Evolutionary conservation across 1,284 basidiomycete genomes (phyloP), one percentile per base, ranked within the genome.

Genomic region (Cutaneotrichosporon curvatum): DNA sequence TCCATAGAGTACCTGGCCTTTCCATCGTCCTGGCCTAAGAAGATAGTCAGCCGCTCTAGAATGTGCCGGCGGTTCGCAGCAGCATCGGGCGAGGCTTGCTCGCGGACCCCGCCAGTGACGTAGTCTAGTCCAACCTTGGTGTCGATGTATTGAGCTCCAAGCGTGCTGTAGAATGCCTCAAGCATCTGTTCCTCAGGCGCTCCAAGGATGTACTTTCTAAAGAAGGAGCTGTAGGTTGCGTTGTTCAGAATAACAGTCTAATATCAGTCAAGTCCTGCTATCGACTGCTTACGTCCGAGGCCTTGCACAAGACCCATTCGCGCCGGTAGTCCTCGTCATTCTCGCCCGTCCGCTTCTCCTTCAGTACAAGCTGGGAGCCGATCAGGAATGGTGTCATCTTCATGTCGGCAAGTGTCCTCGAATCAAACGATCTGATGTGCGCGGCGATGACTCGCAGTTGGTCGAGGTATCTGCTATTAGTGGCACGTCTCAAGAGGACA

Each of bases 31-130:
- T 78, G 77, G 45, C 95, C 85, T 8, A 97, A 75, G 74, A 97
- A 97, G 28, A 98, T 75, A 0, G 90, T 88, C 12, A 95, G 75
- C 21, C 94, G 78, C 70, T 97, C 87, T n/a, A 94, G 72, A 2
- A 94, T 81, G 28, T 89, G 75, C 20, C 53, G 50, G 7, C 41
- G 53, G 5, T 63, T 47, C 2, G 51, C 47, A 2, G 40, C 61
- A 14, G 70, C 60, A 10, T 55, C 37, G 14, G 62, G 51, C 0
- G 71, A 62, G 2, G 64, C 41, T 0, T 36, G 14, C 37, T 40
- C 4, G 35, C 42, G 39, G 44, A 50, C 22, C 4, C 59, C 59
- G 20, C 43, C 36, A 3, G 58, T 48, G 2, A 81, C 78, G 58
- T 86, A 85, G 37, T 86, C 81, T 59, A 91, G 86, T 49, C 79